Evolutionary conservation across 306 rosid species (phyloP).

Genomic region (Cicer cuneatum): DNA sequence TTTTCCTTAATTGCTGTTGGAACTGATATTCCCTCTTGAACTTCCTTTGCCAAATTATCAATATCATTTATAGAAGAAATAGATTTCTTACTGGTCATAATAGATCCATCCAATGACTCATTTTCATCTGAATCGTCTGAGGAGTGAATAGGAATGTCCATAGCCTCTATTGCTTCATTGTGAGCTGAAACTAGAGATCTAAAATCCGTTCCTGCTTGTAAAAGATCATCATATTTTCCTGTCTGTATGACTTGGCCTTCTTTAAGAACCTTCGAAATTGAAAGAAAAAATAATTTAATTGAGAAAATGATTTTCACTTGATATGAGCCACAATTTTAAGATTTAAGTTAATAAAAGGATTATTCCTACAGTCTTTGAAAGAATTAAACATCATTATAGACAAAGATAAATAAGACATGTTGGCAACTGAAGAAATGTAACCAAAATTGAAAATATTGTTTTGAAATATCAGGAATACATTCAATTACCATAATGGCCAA

Average conservation of each 20-base stretch:
- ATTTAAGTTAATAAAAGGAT: conserved; percentile 19
- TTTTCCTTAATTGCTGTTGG: conserved; percentile 82
- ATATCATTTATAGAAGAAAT: conserved; percentile 57
- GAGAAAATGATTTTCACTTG: conserved; percentile 36
- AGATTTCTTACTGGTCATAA: conserved; percentile 55
- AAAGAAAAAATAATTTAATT: conserved; percentile 38
- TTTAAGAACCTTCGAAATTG: conserved; percentile 76
- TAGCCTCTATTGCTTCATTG: conserved; percentile 97
- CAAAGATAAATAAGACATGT: conserved; percentile 22
- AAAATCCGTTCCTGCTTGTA: conserved; percentile 97
- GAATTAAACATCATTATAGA: conserved; percentile 1
- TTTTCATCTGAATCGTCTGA: conserved; percentile 91
- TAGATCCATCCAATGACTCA: conserved; percentile 56
- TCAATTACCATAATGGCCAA: conserved; percentile 38
- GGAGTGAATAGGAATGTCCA: conserved; percentile 92
- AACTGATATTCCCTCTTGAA: conserved; percentile 81
- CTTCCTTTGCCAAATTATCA: conserved; percentile 80
- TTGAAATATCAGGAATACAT: conserved; percentile 25
- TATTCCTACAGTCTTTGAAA: conserved; percentile 10
- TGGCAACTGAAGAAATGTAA: conserved; percentile 2
- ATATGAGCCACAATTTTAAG: conserved; percentile 14
- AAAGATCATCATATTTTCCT: conserved; percentile 93
- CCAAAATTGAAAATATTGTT: neutral
- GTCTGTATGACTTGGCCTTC: conserved; percentile 90
- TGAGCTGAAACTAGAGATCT: conserved; percentile 90